Base-by-base conservation (phyloP, 2,329 filamentous ascomycete genomes). In the Aspergillus chevalieri region DNA sequence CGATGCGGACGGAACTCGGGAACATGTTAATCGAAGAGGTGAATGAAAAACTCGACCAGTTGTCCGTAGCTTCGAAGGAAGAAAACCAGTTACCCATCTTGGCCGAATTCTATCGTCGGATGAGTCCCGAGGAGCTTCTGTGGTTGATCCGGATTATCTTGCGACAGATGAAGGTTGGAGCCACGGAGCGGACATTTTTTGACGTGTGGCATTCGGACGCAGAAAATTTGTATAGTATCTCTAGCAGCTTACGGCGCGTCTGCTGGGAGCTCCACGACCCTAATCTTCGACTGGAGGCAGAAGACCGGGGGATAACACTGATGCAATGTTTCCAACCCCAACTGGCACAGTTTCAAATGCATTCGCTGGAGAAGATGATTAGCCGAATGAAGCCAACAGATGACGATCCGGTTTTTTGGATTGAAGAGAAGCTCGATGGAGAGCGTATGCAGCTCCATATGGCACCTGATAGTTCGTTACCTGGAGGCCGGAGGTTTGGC, bases 311-410 rank as follows among this genome's bases (percentile, higher is more conserved):
- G 0, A 84, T 97, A 12, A 76, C 79, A 1, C 73, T 97, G 30
- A 95, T 96, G 89, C 86, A 93, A 62, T 96, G 90, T 65, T 97
- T 97, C 64, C 92, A 97, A 63, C 93, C 93, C 5, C 93, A 97
- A 67, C 78, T 98, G 33, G 93, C 93, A 4, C 87, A 93, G 56
- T 96, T 95, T 55, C 89, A 96, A 66, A 87, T 87, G 77, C 81
- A 87, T 30, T 83, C 84, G 0, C 89, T 95, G 58, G 81, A 89
- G 48, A 87, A 84, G 63, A 89, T 94, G 80, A 82, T 94, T 1
- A 75, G 82, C 15, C 83, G 73, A 42, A 81, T 85, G 69, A 80
- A 82, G 2, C 76, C 79, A 0, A 85, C 82, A 0, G 80, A 85
- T 21, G 83, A 88, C 0, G 84, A 94, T 47, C 75, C 79, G 0